A percentile compares a stretch with the other conserved stretches of the same genome.
Conservation (phyloP, 1,284 basidiomycete genomes). For the Leccinum variabile region DNA sequence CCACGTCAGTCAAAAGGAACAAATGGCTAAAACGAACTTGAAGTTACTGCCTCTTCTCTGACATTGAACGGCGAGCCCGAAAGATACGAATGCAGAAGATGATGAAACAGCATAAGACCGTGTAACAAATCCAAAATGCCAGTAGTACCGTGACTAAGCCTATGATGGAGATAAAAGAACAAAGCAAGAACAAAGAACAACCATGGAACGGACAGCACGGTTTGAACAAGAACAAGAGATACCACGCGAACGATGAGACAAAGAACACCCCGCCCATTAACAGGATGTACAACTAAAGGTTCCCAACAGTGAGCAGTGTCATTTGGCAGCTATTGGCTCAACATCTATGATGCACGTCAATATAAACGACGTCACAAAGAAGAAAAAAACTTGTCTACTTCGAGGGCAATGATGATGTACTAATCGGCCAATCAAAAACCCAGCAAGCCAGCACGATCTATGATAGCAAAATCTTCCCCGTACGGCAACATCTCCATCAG, state of each 20-base stretch:
- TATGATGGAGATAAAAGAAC: constrained; percentile 64
- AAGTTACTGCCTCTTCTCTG: constrained; percentile 84
- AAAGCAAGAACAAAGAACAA: constrained; percentile 87
- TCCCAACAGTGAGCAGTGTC: constrained; percentile 79
- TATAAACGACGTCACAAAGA: neutral
- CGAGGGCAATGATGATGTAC: constrained; percentile 78
- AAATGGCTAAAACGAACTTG: constrained; percentile 10
- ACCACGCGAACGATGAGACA: constrained; percentile 84
- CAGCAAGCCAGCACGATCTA: constrained; percentile 81
- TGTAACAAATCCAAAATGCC: constrained; percentile 72
- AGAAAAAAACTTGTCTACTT: constrained; percentile 49
- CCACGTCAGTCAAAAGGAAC: neutral
- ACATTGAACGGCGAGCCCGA: constrained; percentile 73
- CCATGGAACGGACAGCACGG: constrained; percentile 86
- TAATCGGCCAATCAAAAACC: constrained; percentile 78
- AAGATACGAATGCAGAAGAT: constrained; percentile 87
- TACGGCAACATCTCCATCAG: constrained; percentile 82
- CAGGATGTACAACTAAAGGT: constrained; percentile 81
- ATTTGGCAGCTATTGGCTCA: constrained; percentile 95
- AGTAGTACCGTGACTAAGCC: constrained; percentile 31
- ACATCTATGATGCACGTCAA: constrained; percentile 49
- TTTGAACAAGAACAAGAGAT: constrained; percentile 84
- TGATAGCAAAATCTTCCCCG: constrained; percentile 58
- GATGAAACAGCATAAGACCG: constrained; percentile 90
- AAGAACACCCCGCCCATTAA: constrained; percentile 77